Base-by-base conservation (phyloP, 1,284 basidiomycete genomes). In the Apiotrichum sp. region DNA sequence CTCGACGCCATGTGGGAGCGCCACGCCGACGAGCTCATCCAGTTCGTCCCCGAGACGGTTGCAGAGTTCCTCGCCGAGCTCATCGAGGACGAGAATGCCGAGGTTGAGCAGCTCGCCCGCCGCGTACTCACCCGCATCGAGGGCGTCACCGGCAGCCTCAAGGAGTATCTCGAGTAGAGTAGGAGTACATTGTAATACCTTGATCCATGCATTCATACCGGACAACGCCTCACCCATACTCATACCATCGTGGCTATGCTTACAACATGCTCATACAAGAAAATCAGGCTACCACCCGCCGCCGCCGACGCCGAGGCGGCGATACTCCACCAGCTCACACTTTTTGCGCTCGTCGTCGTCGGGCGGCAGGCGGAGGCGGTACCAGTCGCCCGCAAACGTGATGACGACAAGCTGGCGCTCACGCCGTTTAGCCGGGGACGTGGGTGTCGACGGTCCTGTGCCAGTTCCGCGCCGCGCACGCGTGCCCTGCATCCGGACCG, bases 331-430 rank as follows among this genome's bases (percentile, higher is more conserved):
- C 32, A 75, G 57, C 53, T 73, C 66, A 45, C 70, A 72, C 55
- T 66, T 66, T 46, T 53, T 61, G 3, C 53, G 55, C 4, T 58
- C 57, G 42, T 44, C 59, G n/a, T n/a, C 2, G 34, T 47, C 2
- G 39, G 5, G 8, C 16, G 89, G 89, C 34, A 93, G 76, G 11
- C 85, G 82, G 8, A 95, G 79, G 6, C 91, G 83, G 76, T 93
- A 95, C 91, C 91, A 95, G n/a, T 91, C 89, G 10, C 91, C 91
- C 1, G 86, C 84, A 69, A 86, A 92, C 0, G 90, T 95, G 59
- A 95, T 76, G 3, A 88, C 89, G 51, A 93, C 78, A 16, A 93
- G 80, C 68, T 93, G 89, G 64, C 84, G 82, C 63, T 89, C 85
- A n/a, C 73, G 68, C 4, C 55, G 54, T n/a, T 46, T 64, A 6